phyloP scores from a whole-genome alignment of 148 eudicot species.

The Fagopyrum homotropicum region DNA sequence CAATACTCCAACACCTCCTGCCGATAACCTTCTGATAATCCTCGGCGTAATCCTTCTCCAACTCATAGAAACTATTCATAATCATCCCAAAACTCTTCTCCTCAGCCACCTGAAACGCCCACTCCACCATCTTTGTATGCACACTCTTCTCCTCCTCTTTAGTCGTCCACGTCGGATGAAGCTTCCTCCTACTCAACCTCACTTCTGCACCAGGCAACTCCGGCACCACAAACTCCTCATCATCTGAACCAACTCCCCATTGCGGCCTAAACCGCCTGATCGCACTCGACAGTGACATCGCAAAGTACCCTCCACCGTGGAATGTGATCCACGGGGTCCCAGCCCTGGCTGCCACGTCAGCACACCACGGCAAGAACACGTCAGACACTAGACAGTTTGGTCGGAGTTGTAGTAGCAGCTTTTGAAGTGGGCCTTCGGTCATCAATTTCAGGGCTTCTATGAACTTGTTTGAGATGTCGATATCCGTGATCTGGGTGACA shows the following conservation, averaged over 20 bases:
- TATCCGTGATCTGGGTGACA: not conserved
- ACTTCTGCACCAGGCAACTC: constrained; percentile 26
- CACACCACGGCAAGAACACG: constrained; percentile 31
- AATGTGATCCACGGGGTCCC: constrained; percentile 27
- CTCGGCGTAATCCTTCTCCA: constrained; percentile 23
- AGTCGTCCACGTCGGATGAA: not conserved
- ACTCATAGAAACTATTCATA: constrained; percentile 29
- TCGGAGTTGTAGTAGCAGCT: not conserved
- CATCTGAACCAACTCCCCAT: constrained; percentile 12
- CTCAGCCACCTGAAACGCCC: not conserved
- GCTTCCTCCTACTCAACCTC: constrained; percentile 14
- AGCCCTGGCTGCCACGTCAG: constrained; percentile 17
- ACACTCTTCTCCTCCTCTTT: not conserved
- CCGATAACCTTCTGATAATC: constrained; percentile 12
- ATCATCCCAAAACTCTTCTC: constrained; percentile 18
- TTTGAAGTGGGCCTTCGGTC: constrained; percentile 20
- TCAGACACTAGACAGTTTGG: constrained; percentile 35
- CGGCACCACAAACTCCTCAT: constrained; percentile 23
- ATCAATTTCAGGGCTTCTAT: constrained; percentile 19
- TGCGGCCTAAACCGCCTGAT: constrained; percentile 16
- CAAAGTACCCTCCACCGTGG: constrained; percentile 20
- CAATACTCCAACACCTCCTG: constrained; percentile 26
- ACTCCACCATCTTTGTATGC: not conserved
- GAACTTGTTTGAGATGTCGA: constrained; percentile 1
- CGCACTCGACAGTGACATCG: constrained; percentile 13